Base-by-base conservation (phyloP, 2,329 filamentous ascomycete species). In the Berkeleyomyces basicola region DNA sequence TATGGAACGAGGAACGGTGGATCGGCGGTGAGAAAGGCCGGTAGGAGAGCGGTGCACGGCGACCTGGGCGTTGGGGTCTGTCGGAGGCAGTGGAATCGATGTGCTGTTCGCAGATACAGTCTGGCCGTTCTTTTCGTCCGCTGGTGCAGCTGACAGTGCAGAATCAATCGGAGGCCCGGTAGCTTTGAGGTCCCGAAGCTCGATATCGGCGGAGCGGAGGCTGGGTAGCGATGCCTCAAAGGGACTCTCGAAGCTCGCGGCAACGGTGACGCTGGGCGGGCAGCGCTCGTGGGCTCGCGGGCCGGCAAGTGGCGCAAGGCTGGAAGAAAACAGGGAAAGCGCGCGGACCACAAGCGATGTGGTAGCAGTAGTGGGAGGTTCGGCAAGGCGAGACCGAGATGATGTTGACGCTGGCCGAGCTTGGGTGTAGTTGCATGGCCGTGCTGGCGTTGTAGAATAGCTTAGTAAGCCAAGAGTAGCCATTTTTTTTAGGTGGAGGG, bases 391-490 rank as follows among this genome's bases (percentile, higher is more conserved):
- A n/a, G 58, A n/a, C 31, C 23, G 44, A 23, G 59, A 55, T 7
- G 59, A 55, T 36, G 59, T 23, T 3, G 59, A 55, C 1, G 57
- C 16, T 36, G 36, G 31, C 16, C 23, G 23, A 53, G 49, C 23
- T 33, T 7, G 14, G 11, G 14, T 9, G 14, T 31, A 10, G 43
- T 11, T 46, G 46, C n/a, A n/a, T 33, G 59, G 7, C 47, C n/a
- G 36, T 36, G 61, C 43, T 23, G 55, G 55, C 44, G 36, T 36
- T 23, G 61, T 62, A 4, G 42, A 43, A 43, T n/a, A 46, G 49
- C 53, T 62, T 58, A 62, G 61, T 58, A 62, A 58, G 61, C 61
- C 61, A 43, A 62, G 49, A 16, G 23, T 44, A n/a, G 33, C 3
- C 31, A 49, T 58, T 58, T 58, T 62, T 55, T 57, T 57, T 23